Base-by-base conservation (phyloP, 768 basidiomycete genomes). In the Termitomyces heimii region DNA sequence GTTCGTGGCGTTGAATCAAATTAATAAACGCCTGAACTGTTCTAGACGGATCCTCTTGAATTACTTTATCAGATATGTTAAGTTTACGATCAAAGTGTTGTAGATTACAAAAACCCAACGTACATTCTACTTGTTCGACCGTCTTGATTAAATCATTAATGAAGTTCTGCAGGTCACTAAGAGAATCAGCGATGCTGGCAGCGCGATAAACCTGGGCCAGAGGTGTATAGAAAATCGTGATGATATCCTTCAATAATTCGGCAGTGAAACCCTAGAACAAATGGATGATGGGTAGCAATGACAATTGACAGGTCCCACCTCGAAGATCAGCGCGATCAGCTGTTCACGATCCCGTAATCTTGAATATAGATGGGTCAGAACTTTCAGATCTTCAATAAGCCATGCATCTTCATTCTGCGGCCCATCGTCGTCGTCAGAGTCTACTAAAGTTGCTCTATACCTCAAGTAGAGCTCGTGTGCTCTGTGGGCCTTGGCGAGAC, bases 151-250 rank as follows among this genome's bases (percentile, higher is more conserved):
- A 80, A 68, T 99, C 97, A 61, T 89, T 95, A 64, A 98, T 81
- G 66, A 99, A 99, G 63, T 79, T 92, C 71, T 98, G 97, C 49
- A 98, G 65, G 68, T 98, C 97, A 31, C 84, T 77, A 0, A 99
- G 68, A 1, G 95, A 98, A 68, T 98, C 96, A 12, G 91, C 89
- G 54, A 99, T 98, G 68, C 90, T 97, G 5, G 97, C 97, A 10
- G 97, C 97, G 65, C 91, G 86, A 74, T 98, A 99, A 1, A 98
- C 97, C 67, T 96, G 92, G 2, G 97, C 97, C 26, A 99, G 76
- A 2, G 97, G 97, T 0, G 94, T 75, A 70, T 99, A 99, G 72
- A 99, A 99, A 57, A 99, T 98, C 20, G 97, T 98, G 65, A 99
- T 93, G 58, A 99, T 98, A 69, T 99, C 97, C 71, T 95, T 98